Conservation (phyloP, 1,284 basidiomycete genomes). For the Neonothopanus nambi region DNA sequence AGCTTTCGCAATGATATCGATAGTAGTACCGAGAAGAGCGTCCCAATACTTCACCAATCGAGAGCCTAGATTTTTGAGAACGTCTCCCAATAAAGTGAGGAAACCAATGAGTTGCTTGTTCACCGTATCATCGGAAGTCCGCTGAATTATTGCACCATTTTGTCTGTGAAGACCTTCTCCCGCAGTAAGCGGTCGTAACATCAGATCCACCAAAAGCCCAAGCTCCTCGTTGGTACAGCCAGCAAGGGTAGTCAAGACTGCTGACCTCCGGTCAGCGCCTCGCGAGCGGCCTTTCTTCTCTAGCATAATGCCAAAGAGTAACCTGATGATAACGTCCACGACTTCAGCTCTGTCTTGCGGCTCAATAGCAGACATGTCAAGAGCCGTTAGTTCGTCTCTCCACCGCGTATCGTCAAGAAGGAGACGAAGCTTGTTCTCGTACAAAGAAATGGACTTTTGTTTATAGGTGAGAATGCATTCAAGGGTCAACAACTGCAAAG, state of each 20-base stretch:
- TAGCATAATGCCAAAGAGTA: constrained; percentile 90
- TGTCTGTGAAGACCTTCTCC: constrained; percentile 24
- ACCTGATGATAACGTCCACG: constrained; percentile 74
- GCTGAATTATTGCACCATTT: constrained; percentile 27
- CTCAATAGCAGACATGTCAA: constrained; percentile 71
- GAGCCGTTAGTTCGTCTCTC: constrained; percentile 82
- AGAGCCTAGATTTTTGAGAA: constrained; percentile 79
- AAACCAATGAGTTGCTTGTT: constrained; percentile 84
- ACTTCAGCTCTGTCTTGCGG: constrained; percentile 65
- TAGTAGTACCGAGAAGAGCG: constrained; percentile 63
- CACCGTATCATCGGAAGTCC: constrained; percentile 38
- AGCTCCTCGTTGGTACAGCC: constrained; percentile 79
- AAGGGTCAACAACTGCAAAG: constrained; percentile 78
- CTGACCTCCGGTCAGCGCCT: constrained; percentile 75
- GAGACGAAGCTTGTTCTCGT: constrained; percentile 67
- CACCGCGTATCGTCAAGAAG: constrained; percentile 88
- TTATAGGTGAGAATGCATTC: constrained; percentile 88
- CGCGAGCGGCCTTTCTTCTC: constrained; percentile 75
- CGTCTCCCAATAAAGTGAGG: constrained; percentile 81
- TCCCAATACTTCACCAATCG: constrained; percentile 74
- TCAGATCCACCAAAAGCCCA: constrained; percentile 80
- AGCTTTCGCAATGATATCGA: constrained; percentile 66
- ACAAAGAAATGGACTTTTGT: constrained; percentile 62
- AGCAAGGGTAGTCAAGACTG: constrained; percentile 75
- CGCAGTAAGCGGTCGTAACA: constrained; percentile 77